Conservation (phyloP, 208 protist species). For the Willaertia magna region DNA sequence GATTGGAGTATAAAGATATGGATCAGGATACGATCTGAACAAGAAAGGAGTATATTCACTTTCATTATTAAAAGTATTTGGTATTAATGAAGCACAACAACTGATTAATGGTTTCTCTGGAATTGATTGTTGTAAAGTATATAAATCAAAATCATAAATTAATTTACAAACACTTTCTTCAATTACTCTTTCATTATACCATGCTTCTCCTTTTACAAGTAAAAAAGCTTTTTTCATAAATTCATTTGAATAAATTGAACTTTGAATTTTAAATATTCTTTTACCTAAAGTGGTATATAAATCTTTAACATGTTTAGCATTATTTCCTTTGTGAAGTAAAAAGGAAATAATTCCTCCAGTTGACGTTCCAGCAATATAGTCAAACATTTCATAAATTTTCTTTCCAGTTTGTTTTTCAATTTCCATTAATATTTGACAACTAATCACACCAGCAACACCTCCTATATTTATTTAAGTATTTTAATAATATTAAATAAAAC, state of each 20-base stretch:
- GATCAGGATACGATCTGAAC: background rate
- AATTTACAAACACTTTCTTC: background rate
- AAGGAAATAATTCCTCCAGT: conserved; percentile 12
- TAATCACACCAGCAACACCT: conserved; percentile 18
- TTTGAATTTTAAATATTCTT: background rate
- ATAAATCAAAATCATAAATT: background rate
- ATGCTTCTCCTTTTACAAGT: background rate
- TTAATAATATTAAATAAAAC: too few relatives aligned
- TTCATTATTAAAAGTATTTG: too few relatives aligned
- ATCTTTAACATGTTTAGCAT: background rate
- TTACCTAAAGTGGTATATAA: background rate
- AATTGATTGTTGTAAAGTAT: too few relatives aligned
- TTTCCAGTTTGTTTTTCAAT: conserved; percentile 20
- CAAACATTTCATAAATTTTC: conserved; percentile 16
- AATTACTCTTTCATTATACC: background rate
- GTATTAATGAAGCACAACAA: too few relatives aligned
- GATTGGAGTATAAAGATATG: background rate
- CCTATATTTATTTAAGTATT: too few relatives aligned
- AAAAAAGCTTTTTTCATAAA: background rate
- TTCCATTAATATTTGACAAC: background rate
- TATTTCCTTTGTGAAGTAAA: background rate
- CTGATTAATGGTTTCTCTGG: too few relatives aligned
- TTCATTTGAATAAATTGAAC: background rate
- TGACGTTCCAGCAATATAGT: conserved; percentile 12
- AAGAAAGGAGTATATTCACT: background rate